Base-by-base conservation (phyloP, 1,139 yeast species). In the Nakaseomyces sp. region DNA sequence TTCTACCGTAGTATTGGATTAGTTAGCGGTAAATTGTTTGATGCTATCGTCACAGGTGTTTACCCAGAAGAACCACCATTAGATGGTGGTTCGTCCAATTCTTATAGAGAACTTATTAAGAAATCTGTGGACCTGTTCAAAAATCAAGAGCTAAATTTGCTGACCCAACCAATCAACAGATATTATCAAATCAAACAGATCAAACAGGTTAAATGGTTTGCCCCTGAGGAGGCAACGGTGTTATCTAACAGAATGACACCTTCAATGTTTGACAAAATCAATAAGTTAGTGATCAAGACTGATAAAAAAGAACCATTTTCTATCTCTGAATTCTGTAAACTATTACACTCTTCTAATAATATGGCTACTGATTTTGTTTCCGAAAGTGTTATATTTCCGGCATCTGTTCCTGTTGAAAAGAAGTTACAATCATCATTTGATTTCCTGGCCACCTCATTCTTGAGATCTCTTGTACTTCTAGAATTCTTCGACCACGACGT, bases 1-100 rank as follows among this genome's bases (percentile, higher is more conserved):
- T 87, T 82, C 58, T 91, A 88, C 63, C 78, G 80, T 57, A 81
- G 94, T 0, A 65, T 83, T 44, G 98, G 97, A 1, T 61, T 89
- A 36, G 68, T 83, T 20, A 77, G 83, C 6, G 70, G 84, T 6
- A 79, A 77, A 47, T 61, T 85, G 33, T 70, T 84, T 42, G 85
- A 83, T 50, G 76, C 87, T 0, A 70, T 88, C 18, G 72, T 85
- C 0, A 77, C 76, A 45, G 93, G 91, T 2, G 68, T 69, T 32
- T 72, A 77, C 47, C 66, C 73, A 19, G 83, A 87, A 50, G 72
- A 81, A 48, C 76, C 86, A 12, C 87, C 94, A 0, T 61, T 82
- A 32, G 95, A 84, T 58, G 79, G 83, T 47, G 79, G 81, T 0
- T 61, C 68, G 19, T 72, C 78, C 37, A 70, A 71, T 24, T 72